These are phyloP conservation scores for Novymonas esmeraldas DNA, from an alignment of 208 protist genomes.

Conservation along the genomic window DNA sequence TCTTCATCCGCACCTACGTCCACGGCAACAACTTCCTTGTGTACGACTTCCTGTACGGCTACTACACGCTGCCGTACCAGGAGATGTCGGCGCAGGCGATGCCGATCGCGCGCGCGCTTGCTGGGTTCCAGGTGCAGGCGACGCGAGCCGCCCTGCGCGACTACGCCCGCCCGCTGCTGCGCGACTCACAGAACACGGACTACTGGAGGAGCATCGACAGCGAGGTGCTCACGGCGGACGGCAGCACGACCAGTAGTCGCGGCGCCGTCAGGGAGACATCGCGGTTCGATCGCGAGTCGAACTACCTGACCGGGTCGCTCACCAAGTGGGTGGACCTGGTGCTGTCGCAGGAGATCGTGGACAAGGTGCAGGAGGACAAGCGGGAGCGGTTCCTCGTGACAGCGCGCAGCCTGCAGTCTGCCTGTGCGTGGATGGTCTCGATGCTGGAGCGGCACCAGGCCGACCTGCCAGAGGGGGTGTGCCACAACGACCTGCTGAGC, in stretches of 20 bases:
- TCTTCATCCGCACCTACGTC: conserved; percentile 82
- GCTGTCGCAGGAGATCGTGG: conserved; percentile 49
- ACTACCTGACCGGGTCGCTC: conserved; percentile 78
- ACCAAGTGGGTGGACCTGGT: conserved; percentile 73
- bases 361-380: conserved; percentile 60
- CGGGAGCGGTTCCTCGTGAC: conserved; percentile 44
- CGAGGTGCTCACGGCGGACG: conserved; percentile 9
- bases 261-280: conserved; percentile 10
- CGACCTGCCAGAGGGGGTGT: conserved; percentile 68
- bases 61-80: conserved; percentile 64
- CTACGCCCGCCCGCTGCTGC: conserved; percentile 40
- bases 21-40: conserved; percentile 83
- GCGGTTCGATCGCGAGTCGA: conserved; percentile 75
- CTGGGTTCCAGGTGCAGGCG: conserved; percentile 77
- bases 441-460: conserved; percentile 34
- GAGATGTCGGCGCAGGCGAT: conserved; percentile 63
- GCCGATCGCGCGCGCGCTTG: conserved; percentile 58
- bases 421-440: conserved; percentile 50
- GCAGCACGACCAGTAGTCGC: not conserved
- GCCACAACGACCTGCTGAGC: conserved; percentile 92
- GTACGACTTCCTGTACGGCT: conserved; percentile 76
- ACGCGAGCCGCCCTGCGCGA: conserved; percentile 67
- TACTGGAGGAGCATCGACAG: conserved; percentile 29
- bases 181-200: conserved; percentile 38
- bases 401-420: conserved; percentile 39